Conservation (phyloP, 2,329 filamentous ascomycete genomes). For the Diaporthe humulicola region DNA sequence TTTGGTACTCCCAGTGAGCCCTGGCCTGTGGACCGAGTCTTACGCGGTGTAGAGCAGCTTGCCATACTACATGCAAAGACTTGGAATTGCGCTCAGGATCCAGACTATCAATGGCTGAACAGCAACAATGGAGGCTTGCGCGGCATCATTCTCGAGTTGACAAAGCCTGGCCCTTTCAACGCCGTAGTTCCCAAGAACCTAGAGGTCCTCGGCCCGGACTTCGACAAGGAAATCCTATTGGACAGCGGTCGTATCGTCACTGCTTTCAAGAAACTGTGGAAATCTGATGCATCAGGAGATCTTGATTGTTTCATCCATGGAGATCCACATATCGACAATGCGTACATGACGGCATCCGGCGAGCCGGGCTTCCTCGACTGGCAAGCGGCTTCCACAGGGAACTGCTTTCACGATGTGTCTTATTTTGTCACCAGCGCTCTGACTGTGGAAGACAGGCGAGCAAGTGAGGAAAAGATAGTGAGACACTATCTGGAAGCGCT, state of each 20-base stretch:
- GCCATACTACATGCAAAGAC: not conserved
- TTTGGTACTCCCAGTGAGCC: not conserved
- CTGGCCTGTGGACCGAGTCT: conserved; percentile 16
- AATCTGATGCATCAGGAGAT: not conserved
- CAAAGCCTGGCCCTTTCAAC: conserved; percentile 4
- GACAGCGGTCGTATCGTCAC: not conserved
- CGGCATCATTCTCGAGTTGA: conserved; percentile 9
- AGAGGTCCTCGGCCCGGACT: not conserved
- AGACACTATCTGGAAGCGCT: not conserved
- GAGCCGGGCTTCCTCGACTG: conserved; percentile 1
- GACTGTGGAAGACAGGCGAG: not conserved
- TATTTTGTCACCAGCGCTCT: conserved; percentile 5
- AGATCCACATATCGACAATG: not conserved
- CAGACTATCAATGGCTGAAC: not conserved
- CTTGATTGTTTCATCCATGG: not conserved
- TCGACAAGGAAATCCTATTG: not conserved
- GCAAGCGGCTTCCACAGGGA: not conserved
- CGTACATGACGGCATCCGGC: not conserved
- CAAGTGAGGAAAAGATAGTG: not conserved
- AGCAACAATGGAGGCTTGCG: not conserved
- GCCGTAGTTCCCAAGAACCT: conserved; percentile 6
- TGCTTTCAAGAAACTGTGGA: not conserved
- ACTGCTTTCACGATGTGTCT: conserved; percentile 2
- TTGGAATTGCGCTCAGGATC: not conserved
- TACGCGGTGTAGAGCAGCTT: not conserved